A percentile compares a stretch with the other conserved stretches of the same genome.
Conservation (phyloP, 345 rosid genomes). For the Aurinia saxatilis region DNA sequence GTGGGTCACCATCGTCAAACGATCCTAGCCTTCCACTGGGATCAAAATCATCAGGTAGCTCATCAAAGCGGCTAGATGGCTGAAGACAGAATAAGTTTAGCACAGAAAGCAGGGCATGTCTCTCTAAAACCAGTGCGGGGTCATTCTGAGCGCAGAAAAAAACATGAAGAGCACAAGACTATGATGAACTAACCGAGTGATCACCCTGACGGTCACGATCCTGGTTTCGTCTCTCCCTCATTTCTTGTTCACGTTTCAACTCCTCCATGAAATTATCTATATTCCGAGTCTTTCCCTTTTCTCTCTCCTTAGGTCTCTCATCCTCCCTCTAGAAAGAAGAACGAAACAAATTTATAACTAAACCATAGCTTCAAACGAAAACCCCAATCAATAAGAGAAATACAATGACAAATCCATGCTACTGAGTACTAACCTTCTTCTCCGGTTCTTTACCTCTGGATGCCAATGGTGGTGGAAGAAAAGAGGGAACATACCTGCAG, state of each 20-base stretch:
- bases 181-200: constrained; percentile 47
- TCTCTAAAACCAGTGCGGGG: background rate
- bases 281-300: constrained; percentile 81
- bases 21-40: constrained; percentile 98
- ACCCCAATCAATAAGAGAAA: background rate
- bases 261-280: constrained; percentile 99
- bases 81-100: constrained; percentile 29
- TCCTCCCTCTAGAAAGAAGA: constrained; percentile 65
- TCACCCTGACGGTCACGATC: constrained; percentile 77
- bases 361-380: background rate
- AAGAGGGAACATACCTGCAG: constrained; percentile 99
- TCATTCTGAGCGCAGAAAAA: background rate
- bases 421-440: constrained; percentile 78
- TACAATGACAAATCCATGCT: background rate
- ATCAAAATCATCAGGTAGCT: constrained; percentile 95
- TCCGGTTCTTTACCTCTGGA: constrained; percentile 84
- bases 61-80: constrained; percentile 96
- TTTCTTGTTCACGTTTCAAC: constrained; percentile 94
- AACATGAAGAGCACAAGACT: background rate
- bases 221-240: constrained; percentile 93
- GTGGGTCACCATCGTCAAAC: constrained; percentile 99
- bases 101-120: constrained; percentile 5
- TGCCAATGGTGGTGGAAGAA: constrained; percentile 91
- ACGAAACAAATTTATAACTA: constrained; percentile 2
- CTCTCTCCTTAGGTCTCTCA: constrained; percentile 68